Conservation (phyloP, 805 yeast genomes). For the Komagataella phaffii region DNA sequence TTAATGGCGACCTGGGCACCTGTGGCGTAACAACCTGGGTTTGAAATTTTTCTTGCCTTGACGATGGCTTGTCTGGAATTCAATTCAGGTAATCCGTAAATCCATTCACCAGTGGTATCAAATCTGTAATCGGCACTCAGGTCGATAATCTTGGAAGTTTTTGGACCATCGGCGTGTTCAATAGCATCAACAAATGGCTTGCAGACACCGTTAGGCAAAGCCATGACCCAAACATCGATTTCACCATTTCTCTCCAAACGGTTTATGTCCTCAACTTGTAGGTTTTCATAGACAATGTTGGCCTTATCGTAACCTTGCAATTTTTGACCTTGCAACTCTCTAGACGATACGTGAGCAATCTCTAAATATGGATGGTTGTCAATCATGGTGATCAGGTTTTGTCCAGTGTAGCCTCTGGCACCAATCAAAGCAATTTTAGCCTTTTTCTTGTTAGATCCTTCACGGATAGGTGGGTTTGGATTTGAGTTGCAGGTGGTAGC, state of each 20-base stretch:
- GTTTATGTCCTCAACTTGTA: conserved; percentile 78
- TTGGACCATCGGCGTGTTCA: conserved; percentile 34
- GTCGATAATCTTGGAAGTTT: conserved; percentile 72
- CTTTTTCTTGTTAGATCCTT: conserved; percentile 45
- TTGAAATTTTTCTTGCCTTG: conserved; percentile 69
- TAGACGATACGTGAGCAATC: conserved; percentile 85
- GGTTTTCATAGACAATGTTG: conserved; percentile 69
- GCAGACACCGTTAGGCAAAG: conserved; percentile 95
- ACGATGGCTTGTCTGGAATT: conserved; percentile 54
- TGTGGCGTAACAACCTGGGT: conserved; percentile 99
- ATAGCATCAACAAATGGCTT: conserved; percentile 76
- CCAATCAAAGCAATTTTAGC: conserved; percentile 89
- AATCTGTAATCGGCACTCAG: conserved; percentile 94
- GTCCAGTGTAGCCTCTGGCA: conserved; percentile 97
- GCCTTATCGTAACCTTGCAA: conserved; percentile 79
- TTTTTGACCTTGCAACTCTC: conserved; percentile 83
- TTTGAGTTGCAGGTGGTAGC: conserved; percentile 25
- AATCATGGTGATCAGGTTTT: conserved; percentile 76
- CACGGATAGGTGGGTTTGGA: conserved; percentile 61
- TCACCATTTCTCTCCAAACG: conserved; percentile 60
- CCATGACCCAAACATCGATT: conserved; percentile 98
- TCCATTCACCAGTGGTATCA: conserved; percentile 81
- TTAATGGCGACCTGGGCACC: conserved; percentile 90
- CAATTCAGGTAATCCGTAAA: conserved; percentile 91
- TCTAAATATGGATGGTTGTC: conserved; percentile 83